Evolutionary conservation across 2,329 filamentous ascomycete genomes (phyloP), one percentile per base, ranked within the genome.

Genomic region (Xylariales sp.): DNA sequence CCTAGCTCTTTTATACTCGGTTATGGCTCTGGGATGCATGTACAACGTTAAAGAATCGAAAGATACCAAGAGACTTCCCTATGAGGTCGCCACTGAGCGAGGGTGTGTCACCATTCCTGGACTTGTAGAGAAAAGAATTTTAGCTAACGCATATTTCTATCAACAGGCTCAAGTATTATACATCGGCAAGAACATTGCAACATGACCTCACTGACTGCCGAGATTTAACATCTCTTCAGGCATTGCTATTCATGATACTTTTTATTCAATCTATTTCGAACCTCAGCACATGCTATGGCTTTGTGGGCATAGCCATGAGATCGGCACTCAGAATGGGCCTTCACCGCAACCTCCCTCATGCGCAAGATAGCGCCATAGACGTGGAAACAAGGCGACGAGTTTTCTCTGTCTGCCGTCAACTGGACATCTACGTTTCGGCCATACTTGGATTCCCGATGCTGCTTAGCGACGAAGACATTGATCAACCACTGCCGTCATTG

Each of bases 221-320:
- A 32, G 85, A 90, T 54, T 67, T 91, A 29, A 76, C 72, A 15
- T 85, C 85, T 2, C 65, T 91, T 7, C 86, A 93, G 57, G 79
- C 83, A 3, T 71, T 93, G 6, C 65, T 89, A 15, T 89, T 88
- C 56, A 85, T 89, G 74, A 84, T 89, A 33, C 66, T 91, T 3
- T 93, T 90, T 54, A 70, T 91, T 1, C 87, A 93, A 53, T 80
- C 83, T 3, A 86, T 87, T 2, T 85, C 85, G 8, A 87, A 88
- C 54, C 65, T 91, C 20, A 86, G 81, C 54, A 84, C 81, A 8
- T 91, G 86, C 55, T 91, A 91, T 59, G 79, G 85, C 0, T 89
- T 88, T 49, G 74, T 91, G 33, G 86, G 86, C 6, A 84, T 91
- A 50, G 86, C 85, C 3, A 66, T 90, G 33, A 77, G 85, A 35